A percentile compares a stretch with the other conserved stretches of the same genome.
Evolutionary conservation across 208 protist species (phyloP).

Genomic region (Trypanosoma scelopori): DNA sequence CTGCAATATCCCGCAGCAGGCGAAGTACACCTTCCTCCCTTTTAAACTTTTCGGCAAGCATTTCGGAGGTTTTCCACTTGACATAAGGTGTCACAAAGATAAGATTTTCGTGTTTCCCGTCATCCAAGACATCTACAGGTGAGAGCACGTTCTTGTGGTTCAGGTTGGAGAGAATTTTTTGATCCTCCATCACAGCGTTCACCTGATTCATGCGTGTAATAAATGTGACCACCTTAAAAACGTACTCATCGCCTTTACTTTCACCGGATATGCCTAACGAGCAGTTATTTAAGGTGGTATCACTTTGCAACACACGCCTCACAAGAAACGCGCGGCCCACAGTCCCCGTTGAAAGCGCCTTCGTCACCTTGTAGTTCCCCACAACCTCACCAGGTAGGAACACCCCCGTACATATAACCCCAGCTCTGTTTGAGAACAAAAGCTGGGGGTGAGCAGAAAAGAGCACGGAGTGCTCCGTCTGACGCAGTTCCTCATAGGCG

Average conservation of each 20-base stretch:
- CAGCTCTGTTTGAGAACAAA: constrained; percentile 71
- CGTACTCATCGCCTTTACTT: background rate
- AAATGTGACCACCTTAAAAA: constrained; percentile 81
- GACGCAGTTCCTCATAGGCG: constrained; percentile 44
- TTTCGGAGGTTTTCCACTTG: constrained; percentile 31
- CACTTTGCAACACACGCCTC: background rate
- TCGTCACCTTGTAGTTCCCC: constrained; percentile 47
- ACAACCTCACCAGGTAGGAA: constrained; percentile 60
- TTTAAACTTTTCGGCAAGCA: constrained; percentile 49
- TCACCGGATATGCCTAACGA: too few relatives aligned
- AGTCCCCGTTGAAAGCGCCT: constrained; percentile 57
- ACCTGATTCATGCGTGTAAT: constrained; percentile 46
- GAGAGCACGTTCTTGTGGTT: constrained; percentile 51
- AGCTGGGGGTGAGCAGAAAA: constrained; percentile 76
- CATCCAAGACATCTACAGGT: constrained; percentile 68
- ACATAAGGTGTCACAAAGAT: constrained; percentile 66
- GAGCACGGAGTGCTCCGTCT: constrained; percentile 46
- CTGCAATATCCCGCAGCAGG: constrained; percentile 57
- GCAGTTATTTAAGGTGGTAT: too few relatives aligned
- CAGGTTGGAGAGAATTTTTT: constrained; percentile 57
- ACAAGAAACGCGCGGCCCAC: constrained; percentile 61
- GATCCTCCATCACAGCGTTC: constrained; percentile 53
- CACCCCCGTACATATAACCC: constrained; percentile 63
- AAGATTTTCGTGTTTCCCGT: constrained; percentile 75
- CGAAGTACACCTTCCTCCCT: constrained; percentile 49